phyloP scores from a whole-genome alignment of 306 rosid species.

The Casuarina equisetifolia region DNA sequence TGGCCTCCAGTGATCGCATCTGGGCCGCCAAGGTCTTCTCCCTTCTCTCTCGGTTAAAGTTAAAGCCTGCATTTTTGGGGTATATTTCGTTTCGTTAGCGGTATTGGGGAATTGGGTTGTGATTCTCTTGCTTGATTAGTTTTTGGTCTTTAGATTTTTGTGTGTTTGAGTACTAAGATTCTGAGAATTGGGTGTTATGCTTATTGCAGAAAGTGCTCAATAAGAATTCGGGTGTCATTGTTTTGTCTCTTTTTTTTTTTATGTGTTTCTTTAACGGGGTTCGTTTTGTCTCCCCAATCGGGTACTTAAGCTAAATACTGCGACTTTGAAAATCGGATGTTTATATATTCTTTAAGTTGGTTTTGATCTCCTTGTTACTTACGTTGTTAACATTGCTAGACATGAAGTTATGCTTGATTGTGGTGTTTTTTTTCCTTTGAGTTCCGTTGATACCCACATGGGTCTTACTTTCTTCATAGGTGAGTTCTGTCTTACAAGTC shows the following conservation, averaged over 20 bases:
- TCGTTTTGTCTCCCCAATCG: not conserved
- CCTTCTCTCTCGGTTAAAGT: not conserved
- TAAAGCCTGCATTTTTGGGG: not conserved
- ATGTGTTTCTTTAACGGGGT: not conserved
- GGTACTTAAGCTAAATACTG: not conserved
- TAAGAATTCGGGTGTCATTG: not conserved
- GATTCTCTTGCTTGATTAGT: not conserved
- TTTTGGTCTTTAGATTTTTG: not conserved
- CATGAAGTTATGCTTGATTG: not conserved
- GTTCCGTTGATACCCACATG: not conserved
- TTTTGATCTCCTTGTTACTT: no score
- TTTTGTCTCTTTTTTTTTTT: not conserved
- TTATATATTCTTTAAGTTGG: not conserved
- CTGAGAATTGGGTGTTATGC: not conserved
- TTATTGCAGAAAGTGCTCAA: not conserved
- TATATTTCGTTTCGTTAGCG: not conserved
- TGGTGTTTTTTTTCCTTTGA: not conserved
- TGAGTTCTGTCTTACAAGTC: not conserved
- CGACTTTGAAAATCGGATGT: not conserved
- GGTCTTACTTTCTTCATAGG: not conserved
- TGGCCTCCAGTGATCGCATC: conserved; percentile 43
- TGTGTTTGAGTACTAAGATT: not conserved
- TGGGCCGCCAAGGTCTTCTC: conserved; percentile 43
- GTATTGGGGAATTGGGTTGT: not conserved
- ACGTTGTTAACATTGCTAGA: no score